Evolutionary conservation across 306 rosid genomes (phyloP).

Genomic region (Corylus avellana): DNA sequence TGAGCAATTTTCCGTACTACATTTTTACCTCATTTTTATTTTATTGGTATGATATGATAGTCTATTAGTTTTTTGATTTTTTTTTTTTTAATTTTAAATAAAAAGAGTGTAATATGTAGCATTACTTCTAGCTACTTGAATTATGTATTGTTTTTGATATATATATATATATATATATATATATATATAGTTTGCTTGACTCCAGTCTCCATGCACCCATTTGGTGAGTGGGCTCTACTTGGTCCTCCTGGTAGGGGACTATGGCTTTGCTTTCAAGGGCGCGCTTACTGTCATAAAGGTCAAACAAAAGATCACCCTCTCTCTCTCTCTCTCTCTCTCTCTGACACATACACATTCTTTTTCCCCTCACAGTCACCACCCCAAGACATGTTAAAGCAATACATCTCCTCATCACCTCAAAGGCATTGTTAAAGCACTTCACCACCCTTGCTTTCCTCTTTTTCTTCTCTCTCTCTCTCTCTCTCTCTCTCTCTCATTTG

Average conservation of each 20-base stretch:
- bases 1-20: too few relatives aligned
- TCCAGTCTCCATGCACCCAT: neutral
- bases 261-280: slow-evolving; percentile 10
- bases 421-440: slow-evolving; percentile 38
- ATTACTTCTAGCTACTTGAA: too few relatives aligned
- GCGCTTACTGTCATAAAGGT: slow-evolving; percentile 18
- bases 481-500: slow-evolving; percentile 30
- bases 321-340: neutral
- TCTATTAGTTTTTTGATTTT: too few relatives aligned
- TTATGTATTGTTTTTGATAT: too few relatives aligned
- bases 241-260: slow-evolving; percentile 33
- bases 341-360: too few relatives aligned
- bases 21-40: too few relatives aligned
- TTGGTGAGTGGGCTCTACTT: slow-evolving; percentile 29
- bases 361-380: slow-evolving; percentile 24
- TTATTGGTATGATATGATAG: too few relatives aligned
- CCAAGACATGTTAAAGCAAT: slow-evolving; percentile 34
- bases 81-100: too few relatives aligned
- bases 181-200: too few relatives aligned
- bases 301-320: slow-evolving; percentile 11
- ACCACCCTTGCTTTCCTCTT: slow-evolving; percentile 43
- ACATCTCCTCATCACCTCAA: slow-evolving; percentile 31
- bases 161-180: too few relatives aligned
- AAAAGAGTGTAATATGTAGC: too few relatives aligned
- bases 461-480: slow-evolving; percentile 28